Conservation (phyloP, 768 basidiomycete species). For the Amanita exitialis region DNA sequence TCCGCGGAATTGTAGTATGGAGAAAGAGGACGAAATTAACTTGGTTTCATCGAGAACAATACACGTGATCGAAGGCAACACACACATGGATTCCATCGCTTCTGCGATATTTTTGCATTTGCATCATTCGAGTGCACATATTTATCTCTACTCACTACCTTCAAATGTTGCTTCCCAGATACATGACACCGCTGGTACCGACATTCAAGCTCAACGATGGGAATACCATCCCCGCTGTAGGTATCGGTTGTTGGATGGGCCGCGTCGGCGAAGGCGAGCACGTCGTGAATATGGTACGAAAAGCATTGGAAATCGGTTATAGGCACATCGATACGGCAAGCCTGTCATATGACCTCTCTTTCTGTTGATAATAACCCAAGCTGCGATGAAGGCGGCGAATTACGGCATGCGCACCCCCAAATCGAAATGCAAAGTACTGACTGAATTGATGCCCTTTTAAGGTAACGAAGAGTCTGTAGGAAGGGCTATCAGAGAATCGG, state of each 20-base stretch:
- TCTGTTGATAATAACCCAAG: background rate
- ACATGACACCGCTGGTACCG: background rate
- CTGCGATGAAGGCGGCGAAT: background rate
- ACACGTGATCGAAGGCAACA: no score
- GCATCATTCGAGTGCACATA: no score
- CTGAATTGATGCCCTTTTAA: conserved; percentile 1
- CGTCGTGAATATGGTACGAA: conserved; percentile 25
- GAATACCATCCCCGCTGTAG: conserved; percentile 19
- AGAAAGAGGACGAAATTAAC: no score
- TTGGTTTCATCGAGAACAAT: no score
- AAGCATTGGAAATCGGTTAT: conserved; percentile 27
- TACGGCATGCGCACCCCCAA: conserved; percentile 3
- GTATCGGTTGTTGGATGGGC: conserved; percentile 33
- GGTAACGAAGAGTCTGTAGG: conserved; percentile 28
- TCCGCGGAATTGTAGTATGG: no score
- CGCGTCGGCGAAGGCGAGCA: conserved; percentile 24
- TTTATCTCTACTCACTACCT: no score
- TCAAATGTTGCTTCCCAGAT: background rate
- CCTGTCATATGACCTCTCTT: conserved; percentile 4
- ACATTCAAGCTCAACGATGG: conserved; percentile 20
- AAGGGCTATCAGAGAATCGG: conserved; percentile 25
- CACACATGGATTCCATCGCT: no score
- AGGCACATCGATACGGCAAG: conserved; percentile 25
- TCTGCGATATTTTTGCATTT: no score
- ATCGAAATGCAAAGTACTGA: background rate